Evolutionary conservation across 495 filamentous ascomycete species (phyloP).

Genomic region (Aspergillus sclerotiicarbonarius): DNA sequence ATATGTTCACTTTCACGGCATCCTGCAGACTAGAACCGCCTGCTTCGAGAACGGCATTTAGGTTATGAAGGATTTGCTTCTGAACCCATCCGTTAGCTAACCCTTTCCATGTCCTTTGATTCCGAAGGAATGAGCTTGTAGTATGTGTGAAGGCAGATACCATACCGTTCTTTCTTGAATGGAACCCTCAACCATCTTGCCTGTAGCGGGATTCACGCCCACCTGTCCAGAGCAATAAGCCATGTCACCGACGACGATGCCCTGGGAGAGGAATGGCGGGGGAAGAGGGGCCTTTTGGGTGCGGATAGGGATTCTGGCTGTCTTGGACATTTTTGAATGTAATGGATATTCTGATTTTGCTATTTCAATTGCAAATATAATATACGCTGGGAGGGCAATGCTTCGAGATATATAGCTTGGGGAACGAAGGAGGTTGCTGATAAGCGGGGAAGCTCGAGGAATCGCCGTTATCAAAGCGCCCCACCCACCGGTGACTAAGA

Average conservation of each 20-base stretch:
- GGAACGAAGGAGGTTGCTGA: too few species aligned
- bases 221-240: conserved; percentile 49
- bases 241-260: conserved; percentile 40
- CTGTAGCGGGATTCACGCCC: conserved; percentile 49
- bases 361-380: too few species aligned
- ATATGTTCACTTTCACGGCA: conserved; percentile 69
- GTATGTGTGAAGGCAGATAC: background rate
- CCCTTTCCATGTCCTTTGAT: background rate
- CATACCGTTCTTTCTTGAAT: conserved; percentile 56
- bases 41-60: conserved; percentile 63
- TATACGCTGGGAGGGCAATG: too few species aligned
- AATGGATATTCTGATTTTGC: background rate
- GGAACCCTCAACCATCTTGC: conserved; percentile 47
- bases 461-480: too few species aligned
- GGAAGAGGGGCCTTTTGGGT: conserved; percentile 39
- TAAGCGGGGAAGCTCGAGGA: too few species aligned
- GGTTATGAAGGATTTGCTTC: conserved; percentile 56
- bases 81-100: conserved; percentile 10
- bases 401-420: too few species aligned
- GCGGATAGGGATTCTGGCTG: conserved; percentile 27
- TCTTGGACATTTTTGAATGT: conserved; percentile 13
- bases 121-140: background rate
- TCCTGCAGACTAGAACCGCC: conserved; percentile 60
- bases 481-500: too few species aligned
- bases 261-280: conserved; percentile 45